phyloP scores from a whole-genome alignment of 192 early-diverging fungal species.

The Linnemannia elongata region DNA sequence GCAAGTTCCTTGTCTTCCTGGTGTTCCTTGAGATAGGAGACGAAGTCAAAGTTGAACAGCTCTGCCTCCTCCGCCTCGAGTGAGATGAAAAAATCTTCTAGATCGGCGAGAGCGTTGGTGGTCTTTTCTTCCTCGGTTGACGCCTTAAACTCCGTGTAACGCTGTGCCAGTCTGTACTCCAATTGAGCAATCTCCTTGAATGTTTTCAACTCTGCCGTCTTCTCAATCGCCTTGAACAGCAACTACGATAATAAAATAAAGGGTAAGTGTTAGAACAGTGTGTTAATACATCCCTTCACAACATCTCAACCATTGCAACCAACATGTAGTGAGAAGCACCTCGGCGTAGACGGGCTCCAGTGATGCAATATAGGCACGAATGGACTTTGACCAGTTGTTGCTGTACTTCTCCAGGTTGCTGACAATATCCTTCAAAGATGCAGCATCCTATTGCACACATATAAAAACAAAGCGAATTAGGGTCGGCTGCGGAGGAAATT shows the following conservation, averaged over 20 bases:
- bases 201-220: slow-evolving; percentile 15
- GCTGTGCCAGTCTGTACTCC: slow-evolving; percentile 27
- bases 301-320: too few relatives aligned
- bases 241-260: slow-evolving; percentile 21
- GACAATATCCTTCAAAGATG: slow-evolving; percentile 40
- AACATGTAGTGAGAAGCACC: slow-evolving; percentile 18
- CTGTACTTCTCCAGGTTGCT: slow-evolving; percentile 44
- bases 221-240: slow-evolving; percentile 25
- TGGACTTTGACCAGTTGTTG: slow-evolving; percentile 59
- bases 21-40: slow-evolving; percentile 24
- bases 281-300: too few relatives aligned
- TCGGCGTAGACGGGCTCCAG: slow-evolving; percentile 51
- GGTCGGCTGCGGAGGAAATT: background rate
- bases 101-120: background rate
- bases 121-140: background rate
- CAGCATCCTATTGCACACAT: slow-evolving; percentile 27
- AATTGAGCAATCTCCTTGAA: slow-evolving; percentile 30
- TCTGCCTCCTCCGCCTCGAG: slow-evolving; percentile 23
- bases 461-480: background rate
- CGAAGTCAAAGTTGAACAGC: slow-evolving; percentile 35
- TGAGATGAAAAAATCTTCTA: slow-evolving; percentile 30
- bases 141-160: slow-evolving; percentile 15
- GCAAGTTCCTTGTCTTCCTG: slow-evolving; percentile 15
- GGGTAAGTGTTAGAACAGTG: background rate
- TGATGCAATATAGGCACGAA: slow-evolving; percentile 53